Conservation (phyloP, 495 filamentous ascomycete species). For the Aspergillus nanangensis region DNA sequence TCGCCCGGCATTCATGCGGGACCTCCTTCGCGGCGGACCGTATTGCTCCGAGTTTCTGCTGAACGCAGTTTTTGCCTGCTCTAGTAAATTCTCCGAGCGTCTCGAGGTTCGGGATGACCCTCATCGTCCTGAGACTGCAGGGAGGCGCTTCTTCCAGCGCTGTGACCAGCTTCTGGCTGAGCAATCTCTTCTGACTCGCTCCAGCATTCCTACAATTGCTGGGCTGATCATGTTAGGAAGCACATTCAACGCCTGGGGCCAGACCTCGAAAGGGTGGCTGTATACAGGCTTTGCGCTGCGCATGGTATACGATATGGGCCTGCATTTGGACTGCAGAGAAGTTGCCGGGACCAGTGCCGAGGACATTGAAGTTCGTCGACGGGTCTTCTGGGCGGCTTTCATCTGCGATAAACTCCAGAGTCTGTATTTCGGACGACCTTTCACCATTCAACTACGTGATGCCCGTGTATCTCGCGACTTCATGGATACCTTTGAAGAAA, state of each 20-base stretch:
- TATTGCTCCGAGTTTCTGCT: constrained; percentile 33
- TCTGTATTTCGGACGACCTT: constrained; percentile 16
- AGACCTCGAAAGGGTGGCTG: constrained; percentile 26
- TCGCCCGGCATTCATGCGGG: constrained; percentile 35
- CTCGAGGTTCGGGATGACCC: constrained; percentile 27
- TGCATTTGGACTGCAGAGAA: constrained; percentile 14
- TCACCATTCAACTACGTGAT: constrained; percentile 7
- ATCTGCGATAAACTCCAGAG: constrained; percentile 17
- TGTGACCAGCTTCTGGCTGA: constrained; percentile 18
- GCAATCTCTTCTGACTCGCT: constrained; percentile 12
- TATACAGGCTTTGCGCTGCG: constrained; percentile 28
- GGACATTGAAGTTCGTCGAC: constrained; percentile 17
- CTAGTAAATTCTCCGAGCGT: constrained; percentile 25
- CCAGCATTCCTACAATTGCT: constrained; percentile 22
- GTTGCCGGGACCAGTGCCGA: constrained; percentile 2
- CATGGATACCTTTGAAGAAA: constrained; percentile 21
- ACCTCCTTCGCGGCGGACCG: constrained; percentile 26
- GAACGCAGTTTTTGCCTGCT: constrained; percentile 33
- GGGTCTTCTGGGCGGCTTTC: constrained; percentile 23
- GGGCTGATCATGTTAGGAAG: constrained; percentile 20
- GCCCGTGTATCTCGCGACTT: constrained; percentile 8
- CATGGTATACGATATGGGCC: constrained; percentile 34
- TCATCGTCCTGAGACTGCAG: constrained; percentile 16
- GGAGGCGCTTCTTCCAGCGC: constrained; percentile 23
- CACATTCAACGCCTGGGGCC: constrained; percentile 19